These are phyloP conservation scores for Gaeumannomyces sp. DNA, from an alignment of 2,329 filamentous ascomycete genomes.

Conservation along the genomic window DNA sequence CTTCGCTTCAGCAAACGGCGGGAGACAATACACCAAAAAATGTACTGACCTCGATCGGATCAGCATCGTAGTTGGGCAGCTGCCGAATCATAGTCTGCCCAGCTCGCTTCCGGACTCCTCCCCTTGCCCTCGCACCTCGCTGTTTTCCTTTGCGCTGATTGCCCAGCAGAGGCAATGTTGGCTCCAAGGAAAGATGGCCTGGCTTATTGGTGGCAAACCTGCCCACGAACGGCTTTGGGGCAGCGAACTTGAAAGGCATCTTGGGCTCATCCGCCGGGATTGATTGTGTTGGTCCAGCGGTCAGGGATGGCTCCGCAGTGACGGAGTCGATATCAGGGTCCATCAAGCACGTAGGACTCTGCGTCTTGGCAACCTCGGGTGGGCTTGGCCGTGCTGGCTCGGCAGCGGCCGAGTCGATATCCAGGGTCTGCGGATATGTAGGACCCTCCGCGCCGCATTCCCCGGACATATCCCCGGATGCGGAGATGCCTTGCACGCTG, in stretches of 20 bases:
- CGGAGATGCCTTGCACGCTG: neutral
- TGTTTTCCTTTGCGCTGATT: constrained; percentile 4
- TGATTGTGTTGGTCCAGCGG: neutral
- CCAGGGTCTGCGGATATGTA: constrained; percentile 7
- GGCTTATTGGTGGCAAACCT: constrained; percentile 16
- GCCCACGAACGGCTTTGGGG: constrained; percentile 24
- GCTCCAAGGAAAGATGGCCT: neutral
- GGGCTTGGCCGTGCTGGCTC: constrained; percentile 4
- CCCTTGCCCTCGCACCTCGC: constrained; percentile 12
- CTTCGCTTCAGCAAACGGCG: neutral
- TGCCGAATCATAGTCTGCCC: constrained; percentile 23
- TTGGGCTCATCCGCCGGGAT: constrained; percentile 11
- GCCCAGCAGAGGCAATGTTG: neutral
- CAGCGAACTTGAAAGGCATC: constrained; percentile 21
- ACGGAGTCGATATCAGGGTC: constrained; percentile 11
- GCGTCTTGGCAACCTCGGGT: constrained; percentile 9
- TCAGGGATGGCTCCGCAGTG: constrained; percentile 1
- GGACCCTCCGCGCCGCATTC: too few relatives aligned
- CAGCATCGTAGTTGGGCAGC: constrained; percentile 23
- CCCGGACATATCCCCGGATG: neutral
- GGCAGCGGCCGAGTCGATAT: constrained; percentile 9
- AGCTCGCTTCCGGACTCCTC: constrained; percentile 15
- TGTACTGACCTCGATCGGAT: constrained; percentile 22
- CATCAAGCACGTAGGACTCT: neutral
- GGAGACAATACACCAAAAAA: neutral